Percentiles rank a stretch among this genome's conserved stretches.
Evolutionary conservation across 176 grass and related monocot species (phyloP).

Genomic region (Eragrostis nindensis): DNA sequence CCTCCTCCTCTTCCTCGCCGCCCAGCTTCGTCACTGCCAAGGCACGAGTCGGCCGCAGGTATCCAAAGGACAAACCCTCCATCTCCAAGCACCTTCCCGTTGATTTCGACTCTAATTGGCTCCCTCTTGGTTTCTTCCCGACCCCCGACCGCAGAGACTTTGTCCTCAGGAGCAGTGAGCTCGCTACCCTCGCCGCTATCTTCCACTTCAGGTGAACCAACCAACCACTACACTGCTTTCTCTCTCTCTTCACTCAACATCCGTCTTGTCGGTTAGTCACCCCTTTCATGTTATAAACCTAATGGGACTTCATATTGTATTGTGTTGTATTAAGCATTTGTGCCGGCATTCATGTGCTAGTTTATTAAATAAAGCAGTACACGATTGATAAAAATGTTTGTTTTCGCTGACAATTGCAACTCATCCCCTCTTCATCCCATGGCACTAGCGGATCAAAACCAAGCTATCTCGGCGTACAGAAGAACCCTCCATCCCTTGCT

Average conservation of each 20-base stretch:
- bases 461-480: slow-evolving; percentile 68
- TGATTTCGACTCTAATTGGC: not conserved
- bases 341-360: not conserved
- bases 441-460: slow-evolving; percentile 61
- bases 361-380: not conserved
- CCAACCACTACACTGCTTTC: not conserved
- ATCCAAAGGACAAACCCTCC: not conserved
- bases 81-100: not conserved
- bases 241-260: not conserved
- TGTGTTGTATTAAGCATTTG: too few relatives aligned
- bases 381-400: not conserved
- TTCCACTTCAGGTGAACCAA: slow-evolving; percentile 57
- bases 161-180: slow-evolving; percentile 64
- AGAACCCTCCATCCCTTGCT: slow-evolving; percentile 49
- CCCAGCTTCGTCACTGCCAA: too few relatives aligned
- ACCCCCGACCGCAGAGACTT: slow-evolving; percentile 41
- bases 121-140: not conserved
- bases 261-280: not conserved
- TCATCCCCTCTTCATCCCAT: not conserved
- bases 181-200: slow-evolving; percentile 64
- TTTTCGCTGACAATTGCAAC: slow-evolving; percentile 13
- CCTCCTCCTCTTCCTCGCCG: not conserved
- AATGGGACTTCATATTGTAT: not conserved
- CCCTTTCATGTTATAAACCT: too few relatives aligned
- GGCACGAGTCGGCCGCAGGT: not conserved